Percentiles rank a stretch among this genome's conserved stretches.
phyloP scores from a whole-genome alignment of 768 basidiomycete species.

The Pholiota conissans region DNA sequence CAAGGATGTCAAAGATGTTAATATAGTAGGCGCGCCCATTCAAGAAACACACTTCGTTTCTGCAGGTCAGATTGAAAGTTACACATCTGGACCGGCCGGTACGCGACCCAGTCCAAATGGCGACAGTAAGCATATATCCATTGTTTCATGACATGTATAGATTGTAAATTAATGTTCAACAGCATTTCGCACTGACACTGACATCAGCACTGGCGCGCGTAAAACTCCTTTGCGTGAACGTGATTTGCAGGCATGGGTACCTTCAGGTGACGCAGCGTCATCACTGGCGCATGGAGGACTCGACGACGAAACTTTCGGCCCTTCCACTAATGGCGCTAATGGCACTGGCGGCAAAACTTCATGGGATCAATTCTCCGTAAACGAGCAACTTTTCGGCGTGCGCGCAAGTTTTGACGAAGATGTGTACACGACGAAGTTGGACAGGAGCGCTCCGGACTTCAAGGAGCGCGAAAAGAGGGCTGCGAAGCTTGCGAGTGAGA shows the following conservation, averaged over 20 bases:
- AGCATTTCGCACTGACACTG: constrained; percentile 84
- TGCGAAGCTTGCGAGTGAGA: constrained; percentile 87
- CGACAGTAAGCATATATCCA: constrained; percentile 53
- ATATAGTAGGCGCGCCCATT: constrained; percentile 63
- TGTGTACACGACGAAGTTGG: constrained; percentile 90
- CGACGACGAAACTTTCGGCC: constrained; percentile 46
- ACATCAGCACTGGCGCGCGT: constrained; percentile 62
- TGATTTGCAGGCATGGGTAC: constrained; percentile 79
- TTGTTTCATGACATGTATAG: no score
- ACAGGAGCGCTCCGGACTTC: constrained; percentile 80
- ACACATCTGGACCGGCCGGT: constrained; percentile 75
- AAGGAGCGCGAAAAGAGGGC: constrained; percentile 89
- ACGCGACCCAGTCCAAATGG: constrained; percentile 68
- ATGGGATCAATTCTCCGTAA: constrained; percentile 95
- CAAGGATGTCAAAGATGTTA: constrained; percentile 76
- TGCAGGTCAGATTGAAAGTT: constrained; percentile 70
- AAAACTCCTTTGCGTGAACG: constrained; percentile 53
- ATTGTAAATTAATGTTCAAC: no score
- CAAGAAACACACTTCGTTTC: constrained; percentile 73
- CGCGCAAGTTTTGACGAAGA: constrained; percentile 93
- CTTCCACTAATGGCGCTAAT: constrained; percentile 43
- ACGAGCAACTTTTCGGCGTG: constrained; percentile 92
- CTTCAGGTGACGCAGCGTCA: constrained; percentile 36
- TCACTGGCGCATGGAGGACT: constrained; percentile 24
- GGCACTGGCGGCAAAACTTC: constrained; percentile 43